Evolutionary conservation across 1,284 basidiomycete species (phyloP).

Genomic region (Rhodotorula sp.): DNA sequence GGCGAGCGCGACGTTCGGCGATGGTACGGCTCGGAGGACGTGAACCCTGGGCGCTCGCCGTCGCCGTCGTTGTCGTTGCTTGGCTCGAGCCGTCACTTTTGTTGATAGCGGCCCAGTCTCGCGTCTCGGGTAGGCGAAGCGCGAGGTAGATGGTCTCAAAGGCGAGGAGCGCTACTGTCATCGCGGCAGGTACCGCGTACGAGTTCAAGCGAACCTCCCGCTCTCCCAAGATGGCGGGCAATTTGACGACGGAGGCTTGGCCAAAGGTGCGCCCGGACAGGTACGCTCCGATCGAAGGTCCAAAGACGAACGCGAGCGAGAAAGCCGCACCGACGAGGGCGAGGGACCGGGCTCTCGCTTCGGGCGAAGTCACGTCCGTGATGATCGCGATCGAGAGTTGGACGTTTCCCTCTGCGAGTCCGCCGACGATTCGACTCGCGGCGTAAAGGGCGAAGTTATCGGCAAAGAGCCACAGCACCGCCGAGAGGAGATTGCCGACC

Average conservation of each 20-base stretch:
- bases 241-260: constrained; percentile 26
- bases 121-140: constrained; percentile 46
- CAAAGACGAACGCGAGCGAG: constrained; percentile 78
- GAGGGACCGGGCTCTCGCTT: constrained; percentile 62
- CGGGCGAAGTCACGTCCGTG: constrained; percentile 75
- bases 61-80: neutral
- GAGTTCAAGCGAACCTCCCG: constrained; percentile 63
- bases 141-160: constrained; percentile 43
- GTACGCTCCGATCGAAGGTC: constrained; percentile 59
- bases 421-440: constrained; percentile 82
- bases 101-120: constrained; percentile 11
- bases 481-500: constrained; percentile 85
- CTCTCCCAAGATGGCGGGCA: neutral
- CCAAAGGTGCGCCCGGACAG: constrained; percentile 50
- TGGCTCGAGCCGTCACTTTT: neutral
- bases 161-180: constrained; percentile 39
- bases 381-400: constrained; percentile 67
- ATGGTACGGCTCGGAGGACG: neutral
- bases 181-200: constrained; percentile 73
- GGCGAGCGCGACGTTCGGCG: constrained; percentile 35
- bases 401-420: constrained; percentile 50
- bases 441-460: constrained; percentile 76
- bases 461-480: constrained; percentile 80
- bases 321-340: constrained; percentile 90
- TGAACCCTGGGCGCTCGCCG: neutral